Evolutionary conservation across 139 green algal genomes (phyloP), one percentile per base, ranked within the genome.

Genomic region (Asterochloris erici): DNA sequence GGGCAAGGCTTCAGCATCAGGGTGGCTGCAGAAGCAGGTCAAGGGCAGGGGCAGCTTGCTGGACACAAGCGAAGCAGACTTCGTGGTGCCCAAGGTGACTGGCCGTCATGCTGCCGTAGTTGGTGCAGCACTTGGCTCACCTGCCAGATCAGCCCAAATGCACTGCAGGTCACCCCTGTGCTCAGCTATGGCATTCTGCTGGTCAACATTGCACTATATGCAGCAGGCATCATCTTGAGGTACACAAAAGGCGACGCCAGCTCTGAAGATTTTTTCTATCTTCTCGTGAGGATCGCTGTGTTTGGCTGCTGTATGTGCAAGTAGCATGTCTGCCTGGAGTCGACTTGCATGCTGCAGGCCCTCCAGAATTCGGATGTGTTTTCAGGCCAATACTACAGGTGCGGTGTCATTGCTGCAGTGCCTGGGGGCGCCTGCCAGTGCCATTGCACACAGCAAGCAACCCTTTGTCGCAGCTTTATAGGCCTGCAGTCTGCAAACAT

Each of bases 381-480:
- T 17, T 23, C 38, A 66, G 82, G 82, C 10, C 76, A 85, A 19
- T 85, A 82, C 82, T 85, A 85, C 82, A 82, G 82, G 82, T 85
- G 17, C 12, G 19, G 14, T 17, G 14, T 29, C 68, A 23, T 10
- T n/a, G 15, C 16, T 78, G 74, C 74, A 16, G 6, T 71, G 66
- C 74, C 14, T 24, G n/a, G 14, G 61, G 27, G 14, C 23, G 29
- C 17, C 38, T 79, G 29, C 27, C 28, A 19, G 10, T 29, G 54
- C 21, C 11, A 4, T 71, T 21, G 19, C 11, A 70, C 62, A 47
- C 23, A 17, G 54, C 1, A 29, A 21, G 0, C 12, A 47, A 21
- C 62, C 19, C 54, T 14, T 1, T 62, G 26, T 12, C 78, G 16
- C 12, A 26, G 14, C 78, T 61, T 74, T 21, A 13, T 24, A 19